These are phyloP conservation scores for Craterostigma plantagineum DNA, from an alignment of 257 asterid genomes.

Conservation along the genomic window DNA sequence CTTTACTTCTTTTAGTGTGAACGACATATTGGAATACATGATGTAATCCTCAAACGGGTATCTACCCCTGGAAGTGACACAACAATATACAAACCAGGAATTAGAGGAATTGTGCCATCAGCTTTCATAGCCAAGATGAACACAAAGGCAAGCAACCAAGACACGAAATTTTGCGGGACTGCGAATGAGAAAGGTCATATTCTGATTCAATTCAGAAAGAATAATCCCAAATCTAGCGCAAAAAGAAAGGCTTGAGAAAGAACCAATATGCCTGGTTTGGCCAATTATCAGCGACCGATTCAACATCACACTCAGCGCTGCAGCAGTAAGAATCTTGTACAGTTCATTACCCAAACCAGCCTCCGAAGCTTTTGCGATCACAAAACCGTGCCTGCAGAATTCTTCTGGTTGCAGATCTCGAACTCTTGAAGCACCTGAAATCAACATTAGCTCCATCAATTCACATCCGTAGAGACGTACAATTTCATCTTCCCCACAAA, in stretches of 20 bases:
- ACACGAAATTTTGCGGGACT: too few species aligned
- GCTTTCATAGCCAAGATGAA: background rate
- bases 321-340: slow-evolving; percentile 86
- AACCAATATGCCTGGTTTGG: slow-evolving; percentile 99
- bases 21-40: slow-evolving; percentile 54
- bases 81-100: background rate
- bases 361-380: slow-evolving; percentile 89
- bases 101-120: slow-evolving; percentile 9
- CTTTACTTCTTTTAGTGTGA: slow-evolving; percentile 78
- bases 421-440: slow-evolving; percentile 64
- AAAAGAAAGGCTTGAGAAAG: slow-evolving; percentile 78
- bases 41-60: slow-evolving; percentile 83
- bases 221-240: slow-evolving; percentile 11
- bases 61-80: slow-evolving; percentile 43
- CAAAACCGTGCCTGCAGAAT: slow-evolving; percentile 88
- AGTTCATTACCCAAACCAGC: slow-evolving; percentile 95
- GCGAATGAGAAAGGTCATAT: background rate
- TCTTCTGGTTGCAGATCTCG: slow-evolving; percentile 50
- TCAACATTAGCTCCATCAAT: background rate
- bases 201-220: slow-evolving; percentile 5
- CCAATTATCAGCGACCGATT: slow-evolving; percentile 96
- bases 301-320: slow-evolving; percentile 92
- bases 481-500: too few species aligned
- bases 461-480: too few species aligned
- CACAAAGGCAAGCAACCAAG: background rate